phyloP scores from a whole-genome alignment of 164 flowering plant species.

The Pachysandra terminalis region DNA sequence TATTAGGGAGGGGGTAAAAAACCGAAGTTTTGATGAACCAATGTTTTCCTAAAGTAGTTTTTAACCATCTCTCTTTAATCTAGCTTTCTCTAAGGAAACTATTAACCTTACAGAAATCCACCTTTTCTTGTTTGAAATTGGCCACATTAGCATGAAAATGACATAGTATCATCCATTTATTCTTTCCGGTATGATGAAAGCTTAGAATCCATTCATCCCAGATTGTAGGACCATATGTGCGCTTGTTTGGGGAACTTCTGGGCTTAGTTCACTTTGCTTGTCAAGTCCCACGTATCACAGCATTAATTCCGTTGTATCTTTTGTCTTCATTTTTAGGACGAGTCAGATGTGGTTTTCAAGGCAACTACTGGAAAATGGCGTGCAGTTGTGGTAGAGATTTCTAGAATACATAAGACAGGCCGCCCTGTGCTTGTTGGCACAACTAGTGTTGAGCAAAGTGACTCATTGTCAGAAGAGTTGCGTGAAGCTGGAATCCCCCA shows the following conservation, averaged over 20 bases:
- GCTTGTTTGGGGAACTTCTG: neutral
- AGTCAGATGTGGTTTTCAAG: constrained; percentile 94
- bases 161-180: neutral
- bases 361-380: constrained; percentile 87
- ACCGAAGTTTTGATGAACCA: neutral
- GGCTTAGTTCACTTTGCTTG: neutral
- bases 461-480: constrained; percentile 71
- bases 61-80: no score
- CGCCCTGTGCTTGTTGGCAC: constrained; percentile 99
- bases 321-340: constrained; percentile 58
- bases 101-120: neutral
- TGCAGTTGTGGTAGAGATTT: constrained; percentile 93
- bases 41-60: no score
- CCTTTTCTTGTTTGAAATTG: neutral
- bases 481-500: constrained; percentile 88
- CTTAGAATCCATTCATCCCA: neutral
- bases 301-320: neutral
- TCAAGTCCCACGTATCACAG: neutral
- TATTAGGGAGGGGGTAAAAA: neutral
- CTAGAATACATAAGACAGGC: constrained; percentile 93
- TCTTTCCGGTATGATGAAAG: neutral
- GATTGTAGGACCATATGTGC: neutral
- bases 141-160: neutral
- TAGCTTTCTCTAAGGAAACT: neutral
- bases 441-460: constrained; percentile 99